Conservation (phyloP, 441 rosid genomes). For the Kokia cookei region DNA sequence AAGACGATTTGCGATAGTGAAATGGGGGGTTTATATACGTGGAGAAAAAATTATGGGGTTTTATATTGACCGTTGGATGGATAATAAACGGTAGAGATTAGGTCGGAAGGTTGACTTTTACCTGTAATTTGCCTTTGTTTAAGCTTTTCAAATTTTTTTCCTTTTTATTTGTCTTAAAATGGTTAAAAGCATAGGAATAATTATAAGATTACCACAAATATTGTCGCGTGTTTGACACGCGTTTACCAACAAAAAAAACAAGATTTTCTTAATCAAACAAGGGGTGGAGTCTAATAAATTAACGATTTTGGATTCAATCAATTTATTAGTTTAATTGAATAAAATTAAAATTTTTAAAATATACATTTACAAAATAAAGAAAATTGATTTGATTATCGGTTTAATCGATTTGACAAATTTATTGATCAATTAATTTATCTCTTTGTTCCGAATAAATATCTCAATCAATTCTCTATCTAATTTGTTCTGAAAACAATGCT, state of each 20-base stretch:
- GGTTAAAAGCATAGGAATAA: too few relatives aligned
- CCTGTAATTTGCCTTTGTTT: slow-evolving; percentile 1
- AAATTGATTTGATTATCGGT: accelerated
- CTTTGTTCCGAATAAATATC: too few relatives aligned
- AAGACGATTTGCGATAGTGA: background rate
- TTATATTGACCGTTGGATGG: slow-evolving; percentile 10
- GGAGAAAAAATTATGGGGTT: background rate
- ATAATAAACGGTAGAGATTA: background rate
- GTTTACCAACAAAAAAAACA: background rate
- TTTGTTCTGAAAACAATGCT: too few relatives aligned
- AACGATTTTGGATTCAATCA: background rate
- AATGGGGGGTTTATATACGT: background rate
- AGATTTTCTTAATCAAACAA: too few relatives aligned
- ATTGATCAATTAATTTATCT: too few relatives aligned
- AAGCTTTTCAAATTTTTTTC: background rate
- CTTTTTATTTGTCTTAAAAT: background rate
- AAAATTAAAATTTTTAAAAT: too few relatives aligned
- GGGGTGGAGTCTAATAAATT: accelerated
- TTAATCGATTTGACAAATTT: accelerated
- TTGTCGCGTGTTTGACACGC: background rate
- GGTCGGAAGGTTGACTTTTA: background rate
- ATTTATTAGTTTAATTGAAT: accelerated
- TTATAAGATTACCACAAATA: too few relatives aligned
- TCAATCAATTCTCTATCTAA: accelerated
- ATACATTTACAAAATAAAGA: too few relatives aligned